Percentiles rank a stretch among this genome's conserved stretches.
phyloP scores from a whole-genome alignment of 75 land plant species.

The Picea sitchensis region DNA sequence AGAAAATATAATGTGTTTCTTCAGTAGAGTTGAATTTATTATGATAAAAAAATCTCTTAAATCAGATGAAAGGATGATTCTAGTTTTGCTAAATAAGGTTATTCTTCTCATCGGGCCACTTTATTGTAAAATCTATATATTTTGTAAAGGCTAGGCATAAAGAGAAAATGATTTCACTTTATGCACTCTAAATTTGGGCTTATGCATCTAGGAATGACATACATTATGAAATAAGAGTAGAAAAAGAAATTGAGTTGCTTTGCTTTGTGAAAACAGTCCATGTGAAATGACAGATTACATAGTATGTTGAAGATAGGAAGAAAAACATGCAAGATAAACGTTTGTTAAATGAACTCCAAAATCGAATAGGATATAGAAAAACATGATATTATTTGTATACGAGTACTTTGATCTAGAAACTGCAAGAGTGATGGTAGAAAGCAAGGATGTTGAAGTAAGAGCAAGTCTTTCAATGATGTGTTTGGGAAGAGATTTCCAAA shows the following conservation, averaged over 20 bases:
- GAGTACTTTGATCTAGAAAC: background rate
- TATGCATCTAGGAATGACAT: background rate
- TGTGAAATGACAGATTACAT: background rate
- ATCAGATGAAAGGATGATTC: background rate
- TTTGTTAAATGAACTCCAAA: background rate
- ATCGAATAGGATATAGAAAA: background rate
- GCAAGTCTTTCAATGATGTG: background rate
- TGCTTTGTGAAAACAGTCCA: background rate
- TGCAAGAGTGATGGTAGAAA: background rate
- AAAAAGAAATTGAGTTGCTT: background rate
- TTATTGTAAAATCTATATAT: background rate
- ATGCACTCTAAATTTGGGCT: background rate
- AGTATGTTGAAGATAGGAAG: background rate
- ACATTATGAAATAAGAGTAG: background rate
- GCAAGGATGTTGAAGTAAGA: background rate
- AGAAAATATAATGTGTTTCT: too few species aligned
- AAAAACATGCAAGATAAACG: background rate
- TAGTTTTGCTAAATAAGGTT: background rate
- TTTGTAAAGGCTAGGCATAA: too few species aligned
- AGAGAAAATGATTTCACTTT: too few species aligned
- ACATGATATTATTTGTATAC: background rate
- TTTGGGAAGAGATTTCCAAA: background rate
- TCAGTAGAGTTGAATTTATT: background rate
- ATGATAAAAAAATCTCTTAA: too few species aligned
- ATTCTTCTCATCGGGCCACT: background rate